Percentiles rank a stretch among this genome's conserved stretches.
Conservation (phyloP, 371 early-diverging fungal species). For the Mucor racemosus region DNA sequence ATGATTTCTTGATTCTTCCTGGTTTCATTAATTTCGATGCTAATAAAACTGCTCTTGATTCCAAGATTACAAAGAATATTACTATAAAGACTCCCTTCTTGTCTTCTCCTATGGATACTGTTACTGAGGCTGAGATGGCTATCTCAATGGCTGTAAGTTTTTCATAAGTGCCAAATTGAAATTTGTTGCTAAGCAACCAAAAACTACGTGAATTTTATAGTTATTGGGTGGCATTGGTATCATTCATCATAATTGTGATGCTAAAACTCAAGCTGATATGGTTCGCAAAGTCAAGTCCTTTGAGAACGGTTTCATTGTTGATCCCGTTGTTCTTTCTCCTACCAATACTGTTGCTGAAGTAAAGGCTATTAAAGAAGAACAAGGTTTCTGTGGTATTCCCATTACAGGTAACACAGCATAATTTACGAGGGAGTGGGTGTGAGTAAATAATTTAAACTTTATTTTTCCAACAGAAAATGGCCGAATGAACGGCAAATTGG, state of each 20-base stretch:
- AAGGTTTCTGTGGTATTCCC: conserved; percentile 95
- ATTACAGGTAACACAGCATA: conserved; percentile 73
- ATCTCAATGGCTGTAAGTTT: conserved; percentile 90
- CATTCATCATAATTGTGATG: conserved; percentile 95
- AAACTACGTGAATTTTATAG: conserved; percentile 23
- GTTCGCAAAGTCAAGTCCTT: conserved; percentile 96
- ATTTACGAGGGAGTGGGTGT: not conserved
- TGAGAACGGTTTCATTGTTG: conserved; percentile 97
- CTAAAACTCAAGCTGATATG: conserved; percentile 95
- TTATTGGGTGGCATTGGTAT: conserved; percentile 94
- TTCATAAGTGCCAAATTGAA: too few species aligned
- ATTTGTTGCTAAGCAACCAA: not conserved
- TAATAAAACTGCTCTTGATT: conserved; percentile 71
- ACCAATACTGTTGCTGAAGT: conserved; percentile 85
- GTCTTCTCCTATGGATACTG: conserved; percentile 97
- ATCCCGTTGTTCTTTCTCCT: conserved; percentile 87
- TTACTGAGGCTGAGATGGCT: conserved; percentile 96
- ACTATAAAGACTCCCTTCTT: conserved; percentile 91
- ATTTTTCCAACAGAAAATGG: conserved; percentile 65
- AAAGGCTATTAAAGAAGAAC: conserved; percentile 77
- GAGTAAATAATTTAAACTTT: too few species aligned
- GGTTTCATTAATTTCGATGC: conserved; percentile 95
- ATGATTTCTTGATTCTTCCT: conserved; percentile 95
- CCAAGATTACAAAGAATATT: conserved; percentile 85
- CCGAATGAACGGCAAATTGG: conserved; percentile 82